A percentile compares a stretch with the other conserved stretches of the same genome.
These are phyloP conservation scores for Barnettozyma populi DNA, from an alignment of 805 yeast species.

Conservation along the genomic window DNA sequence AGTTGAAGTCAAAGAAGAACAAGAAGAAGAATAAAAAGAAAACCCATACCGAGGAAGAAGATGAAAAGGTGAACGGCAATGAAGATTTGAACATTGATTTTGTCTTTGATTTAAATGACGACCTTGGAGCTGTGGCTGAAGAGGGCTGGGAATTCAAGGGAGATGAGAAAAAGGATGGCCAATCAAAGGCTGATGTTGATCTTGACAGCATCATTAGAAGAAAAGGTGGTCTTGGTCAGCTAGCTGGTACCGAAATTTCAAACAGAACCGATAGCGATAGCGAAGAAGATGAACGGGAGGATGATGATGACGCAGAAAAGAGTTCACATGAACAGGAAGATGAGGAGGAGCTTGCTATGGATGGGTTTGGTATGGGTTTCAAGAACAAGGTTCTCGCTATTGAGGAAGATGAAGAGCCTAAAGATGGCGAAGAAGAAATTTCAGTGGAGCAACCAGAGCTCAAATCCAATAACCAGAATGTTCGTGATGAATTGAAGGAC, in stretches of 20 bases:
- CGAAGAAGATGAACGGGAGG: constrained; percentile 40
- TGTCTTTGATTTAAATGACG: constrained; percentile 60
- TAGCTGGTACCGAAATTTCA: constrained; percentile 40
- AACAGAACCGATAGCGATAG: constrained; percentile 33
- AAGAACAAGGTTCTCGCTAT: constrained; percentile 5
- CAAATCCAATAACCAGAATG: constrained; percentile 26
- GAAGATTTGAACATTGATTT: constrained; percentile 74
- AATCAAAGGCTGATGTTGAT: constrained; percentile 59
- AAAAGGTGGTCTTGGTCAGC: constrained; percentile 69
- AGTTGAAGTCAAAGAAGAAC: constrained; percentile 8
- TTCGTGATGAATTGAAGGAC: constrained; percentile 29
- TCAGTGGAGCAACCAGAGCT: constrained; percentile 19
- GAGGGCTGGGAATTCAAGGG: constrained; percentile 85
- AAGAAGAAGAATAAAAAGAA: constrained; percentile 23
- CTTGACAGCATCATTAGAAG: constrained; percentile 81
- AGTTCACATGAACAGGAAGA: constrained; percentile 28
- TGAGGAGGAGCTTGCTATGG: constrained; percentile 40
- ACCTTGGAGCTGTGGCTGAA: constrained; percentile 41
- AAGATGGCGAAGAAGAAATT: constrained; percentile 22
- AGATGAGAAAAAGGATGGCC: constrained; percentile 29
- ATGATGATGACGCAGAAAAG: constrained; percentile 31
- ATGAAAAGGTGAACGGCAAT: constrained; percentile 36
- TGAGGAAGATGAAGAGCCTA: constrained; percentile 29
- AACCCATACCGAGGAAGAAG: constrained; percentile 22
- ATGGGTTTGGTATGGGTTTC: constrained; percentile 38